These are phyloP conservation scores for Ceratobasidium papillatum DNA, from an alignment of 1,284 basidiomycete genomes.

Conservation along the genomic window DNA sequence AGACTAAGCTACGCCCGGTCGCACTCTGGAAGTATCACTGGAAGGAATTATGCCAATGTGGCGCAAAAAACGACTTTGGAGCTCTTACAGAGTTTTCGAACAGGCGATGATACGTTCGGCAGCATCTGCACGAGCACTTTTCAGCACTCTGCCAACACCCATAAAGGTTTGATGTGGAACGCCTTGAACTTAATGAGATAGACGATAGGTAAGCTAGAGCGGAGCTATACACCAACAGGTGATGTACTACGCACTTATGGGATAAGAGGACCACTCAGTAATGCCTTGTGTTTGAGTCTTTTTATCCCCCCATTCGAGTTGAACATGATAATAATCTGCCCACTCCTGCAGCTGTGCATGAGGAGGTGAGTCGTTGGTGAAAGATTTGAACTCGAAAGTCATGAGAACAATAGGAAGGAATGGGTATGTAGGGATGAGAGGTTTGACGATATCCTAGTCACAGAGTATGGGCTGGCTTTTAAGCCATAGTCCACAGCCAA, in stretches of 20 bases:
- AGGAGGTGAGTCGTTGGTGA: not conserved
- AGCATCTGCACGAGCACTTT: no score
- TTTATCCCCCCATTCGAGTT: not conserved
- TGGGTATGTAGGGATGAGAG: not conserved
- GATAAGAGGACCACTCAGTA: not conserved
- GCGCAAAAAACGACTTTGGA: not conserved
- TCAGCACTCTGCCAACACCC: no score
- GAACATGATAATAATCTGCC: not conserved
- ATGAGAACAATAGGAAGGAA: not conserved
- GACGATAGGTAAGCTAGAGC: no score
- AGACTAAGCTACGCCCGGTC: not conserved
- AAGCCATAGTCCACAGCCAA: no score
- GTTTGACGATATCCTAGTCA: not conserved
- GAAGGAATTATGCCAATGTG: not conserved
- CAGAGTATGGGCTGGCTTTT: no score
- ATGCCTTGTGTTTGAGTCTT: not conserved
- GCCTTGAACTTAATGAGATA: no score
- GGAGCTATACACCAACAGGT: not conserved
- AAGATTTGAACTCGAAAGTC: not conserved
- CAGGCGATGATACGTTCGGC: no score
- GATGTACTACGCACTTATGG: conserved; percentile 3
- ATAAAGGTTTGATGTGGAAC: no score
- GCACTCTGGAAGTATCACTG: not conserved
- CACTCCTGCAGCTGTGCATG: conserved; percentile 8
- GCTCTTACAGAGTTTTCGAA: not conserved